Evolutionary conservation across 192 early-diverging fungal species (phyloP).

Genomic region (Coemansia sp.): DNA sequence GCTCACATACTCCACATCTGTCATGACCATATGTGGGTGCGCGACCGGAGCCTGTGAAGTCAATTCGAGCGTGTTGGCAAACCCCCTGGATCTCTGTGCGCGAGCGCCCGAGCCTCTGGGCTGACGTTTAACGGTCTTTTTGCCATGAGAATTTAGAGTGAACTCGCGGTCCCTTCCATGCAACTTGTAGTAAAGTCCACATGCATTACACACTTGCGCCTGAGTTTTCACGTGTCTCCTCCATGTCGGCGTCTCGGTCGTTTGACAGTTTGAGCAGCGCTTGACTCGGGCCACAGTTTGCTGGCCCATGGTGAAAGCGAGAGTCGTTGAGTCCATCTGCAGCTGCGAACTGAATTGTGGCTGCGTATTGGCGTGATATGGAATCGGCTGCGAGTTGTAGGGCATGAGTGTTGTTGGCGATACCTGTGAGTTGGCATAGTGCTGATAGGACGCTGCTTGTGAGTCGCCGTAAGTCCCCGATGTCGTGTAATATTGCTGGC

Average conservation of each 20-base stretch:
- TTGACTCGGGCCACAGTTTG: not conserved
- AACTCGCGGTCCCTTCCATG: slow-evolving; percentile 17
- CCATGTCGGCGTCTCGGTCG: slow-evolving; percentile 24
- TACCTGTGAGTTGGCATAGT: no score
- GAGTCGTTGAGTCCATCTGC: not conserved
- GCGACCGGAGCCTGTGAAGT: not conserved
- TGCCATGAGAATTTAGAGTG: slow-evolving; percentile 3
- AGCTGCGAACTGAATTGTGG: not conserved
- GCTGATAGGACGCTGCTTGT: no score
- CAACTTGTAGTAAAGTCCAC: slow-evolving; percentile 27
- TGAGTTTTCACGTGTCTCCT: slow-evolving; percentile 8
- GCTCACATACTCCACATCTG: not conserved
- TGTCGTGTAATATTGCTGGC: not conserved
- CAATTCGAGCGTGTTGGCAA: not conserved
- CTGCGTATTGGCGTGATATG: not conserved
- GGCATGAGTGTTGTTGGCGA: no score
- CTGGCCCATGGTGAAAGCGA: not conserved
- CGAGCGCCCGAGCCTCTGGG: slow-evolving; percentile 7
- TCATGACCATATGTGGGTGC: no score
- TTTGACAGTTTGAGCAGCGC: not conserved
- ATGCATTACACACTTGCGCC: slow-evolving; percentile 26
- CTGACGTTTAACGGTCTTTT: slow-evolving; percentile 20
- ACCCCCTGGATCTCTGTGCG: not conserved
- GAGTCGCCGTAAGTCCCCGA: no score
- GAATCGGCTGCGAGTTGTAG: not conserved